Evolutionary conservation across 2,329 filamentous ascomycete genomes (phyloP).

Genomic region (Mycosphaerella sp.): DNA sequence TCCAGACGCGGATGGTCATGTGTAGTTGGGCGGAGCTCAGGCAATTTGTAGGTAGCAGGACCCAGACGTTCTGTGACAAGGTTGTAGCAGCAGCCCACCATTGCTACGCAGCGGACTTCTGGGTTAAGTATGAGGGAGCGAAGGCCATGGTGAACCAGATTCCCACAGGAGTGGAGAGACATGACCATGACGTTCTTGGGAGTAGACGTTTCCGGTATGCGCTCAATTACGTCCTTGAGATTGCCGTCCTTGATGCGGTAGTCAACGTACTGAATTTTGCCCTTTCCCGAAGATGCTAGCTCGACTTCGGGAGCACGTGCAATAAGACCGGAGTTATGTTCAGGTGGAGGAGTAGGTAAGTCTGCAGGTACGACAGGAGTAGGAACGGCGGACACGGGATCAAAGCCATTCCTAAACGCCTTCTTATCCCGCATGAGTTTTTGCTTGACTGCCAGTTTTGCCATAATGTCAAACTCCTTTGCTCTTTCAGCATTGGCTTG

Average conservation of each 20-base stretch:
- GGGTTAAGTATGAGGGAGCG: slow-evolving; percentile 79
- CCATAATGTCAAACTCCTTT: slow-evolving; percentile 73
- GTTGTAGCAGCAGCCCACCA: slow-evolving; percentile 98
- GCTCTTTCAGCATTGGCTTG: slow-evolving; percentile 82
- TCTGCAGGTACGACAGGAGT: slow-evolving; percentile 14
- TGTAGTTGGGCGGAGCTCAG: slow-evolving; percentile 58
- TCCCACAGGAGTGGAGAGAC: slow-evolving; percentile 94
- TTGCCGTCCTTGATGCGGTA: slow-evolving; percentile 68
- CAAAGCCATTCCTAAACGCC: slow-evolving; percentile 50
- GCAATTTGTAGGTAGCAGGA: slow-evolving; percentile 78
- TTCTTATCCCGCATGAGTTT: slow-evolving; percentile 79
- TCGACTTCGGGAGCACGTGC: slow-evolving; percentile 16
- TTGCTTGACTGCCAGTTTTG: slow-evolving; percentile 66
- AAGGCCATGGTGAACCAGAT: slow-evolving; percentile 91
- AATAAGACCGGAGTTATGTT: slow-evolving; percentile 8
- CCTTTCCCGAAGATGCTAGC: slow-evolving; percentile 42
- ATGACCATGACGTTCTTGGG: slow-evolving; percentile 66
- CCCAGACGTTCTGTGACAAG: slow-evolving; percentile 84
- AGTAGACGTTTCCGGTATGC: slow-evolving; percentile 31
- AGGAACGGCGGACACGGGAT: slow-evolving; percentile 8
- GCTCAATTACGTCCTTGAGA: slow-evolving; percentile 58
- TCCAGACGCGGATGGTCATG: slow-evolving; percentile 56
- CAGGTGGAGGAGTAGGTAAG: slow-evolving; percentile 23
- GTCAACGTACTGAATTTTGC: slow-evolving; percentile 70
- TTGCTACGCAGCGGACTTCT: slow-evolving; percentile 79